These are phyloP conservation scores for Amauroascus verrucosus DNA, from an alignment of 2,329 filamentous ascomycete species.

Conservation along the genomic window DNA sequence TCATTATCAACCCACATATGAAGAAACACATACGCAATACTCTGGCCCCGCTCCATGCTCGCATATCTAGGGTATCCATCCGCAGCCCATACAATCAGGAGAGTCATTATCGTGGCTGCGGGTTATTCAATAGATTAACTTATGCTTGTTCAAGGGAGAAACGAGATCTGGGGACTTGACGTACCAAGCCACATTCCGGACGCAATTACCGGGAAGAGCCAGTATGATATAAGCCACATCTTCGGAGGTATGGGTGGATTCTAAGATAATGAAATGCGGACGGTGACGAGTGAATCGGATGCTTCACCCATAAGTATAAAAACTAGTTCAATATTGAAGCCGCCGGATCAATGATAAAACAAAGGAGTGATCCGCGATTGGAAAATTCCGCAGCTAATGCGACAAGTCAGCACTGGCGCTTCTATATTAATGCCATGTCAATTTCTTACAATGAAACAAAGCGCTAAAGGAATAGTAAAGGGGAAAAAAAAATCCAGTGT, in stretches of 20 bases:
- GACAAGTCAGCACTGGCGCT: not conserved
- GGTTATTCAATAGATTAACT: not conserved
- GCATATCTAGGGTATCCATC: conserved; percentile 44
- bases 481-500: too few relatives aligned
- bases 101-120: conserved; percentile 49
- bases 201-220: conserved; percentile 51
- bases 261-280: not conserved
- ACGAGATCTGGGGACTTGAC: conserved; percentile 6
- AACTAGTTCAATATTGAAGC: not conserved
- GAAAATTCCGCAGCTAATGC: not conserved
- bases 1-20: not conserved
- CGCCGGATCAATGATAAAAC: not conserved
- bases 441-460: too few relatives aligned
- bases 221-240: conserved; percentile 40
- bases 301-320: not conserved
- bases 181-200: conserved; percentile 46
- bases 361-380: not conserved
- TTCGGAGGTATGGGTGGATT: not conserved
- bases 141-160: not conserved
- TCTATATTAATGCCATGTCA: too few relatives aligned
- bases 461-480: too few relatives aligned
- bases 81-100: conserved; percentile 48
- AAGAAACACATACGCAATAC: conserved; percentile 41
- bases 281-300: not conserved
- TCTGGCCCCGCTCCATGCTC: conserved; percentile 44